Percentiles rank a stretch among this genome's conserved stretches.
These are phyloP conservation scores for Cryptomeria japonica DNA, from an alignment of 75 land plant species.

Conservation along the genomic window DNA sequence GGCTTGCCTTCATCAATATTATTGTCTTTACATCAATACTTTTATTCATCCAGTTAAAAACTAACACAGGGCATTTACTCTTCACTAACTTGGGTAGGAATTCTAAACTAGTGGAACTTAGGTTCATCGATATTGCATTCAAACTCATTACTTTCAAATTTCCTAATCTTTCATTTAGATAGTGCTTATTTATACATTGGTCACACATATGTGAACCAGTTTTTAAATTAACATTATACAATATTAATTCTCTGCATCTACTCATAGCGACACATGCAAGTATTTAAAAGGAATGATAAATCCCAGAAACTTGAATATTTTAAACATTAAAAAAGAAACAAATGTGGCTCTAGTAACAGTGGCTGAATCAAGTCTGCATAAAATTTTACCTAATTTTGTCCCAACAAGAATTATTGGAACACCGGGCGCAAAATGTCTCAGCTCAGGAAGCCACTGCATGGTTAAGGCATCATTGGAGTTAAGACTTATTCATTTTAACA, in stretches of 20 bases:
- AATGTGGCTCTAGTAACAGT: not conserved
- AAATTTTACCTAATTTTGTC: conserved; percentile 48
- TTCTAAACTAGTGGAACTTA: not conserved
- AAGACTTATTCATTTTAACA: not conserved
- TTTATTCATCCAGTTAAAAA: not conserved
- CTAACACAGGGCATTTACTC: not conserved
- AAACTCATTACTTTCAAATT: not conserved
- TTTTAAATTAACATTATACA: not conserved
- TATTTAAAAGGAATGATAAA: not conserved
- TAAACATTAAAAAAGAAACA: not conserved
- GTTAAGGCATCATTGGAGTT: not conserved
- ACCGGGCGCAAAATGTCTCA: conserved; percentile 56
- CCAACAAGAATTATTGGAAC: conserved; percentile 67
- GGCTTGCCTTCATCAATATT: not conserved
- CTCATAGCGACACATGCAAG: not conserved
- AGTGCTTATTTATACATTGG: not conserved
- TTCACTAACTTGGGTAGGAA: not conserved
- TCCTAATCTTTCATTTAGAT: not conserved
- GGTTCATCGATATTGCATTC: not conserved
- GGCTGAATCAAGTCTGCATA: not conserved
- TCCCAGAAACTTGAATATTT: not conserved
- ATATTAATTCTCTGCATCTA: not conserved
- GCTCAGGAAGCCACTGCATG: conserved; percentile 67
- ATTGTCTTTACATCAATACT: not conserved
- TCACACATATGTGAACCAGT: not conserved